A percentile compares a stretch with the other conserved stretches of the same genome.
phyloP scores from a whole-genome alignment of 2,329 filamentous ascomycete species.

The Colletotrichum falcatum region DNA sequence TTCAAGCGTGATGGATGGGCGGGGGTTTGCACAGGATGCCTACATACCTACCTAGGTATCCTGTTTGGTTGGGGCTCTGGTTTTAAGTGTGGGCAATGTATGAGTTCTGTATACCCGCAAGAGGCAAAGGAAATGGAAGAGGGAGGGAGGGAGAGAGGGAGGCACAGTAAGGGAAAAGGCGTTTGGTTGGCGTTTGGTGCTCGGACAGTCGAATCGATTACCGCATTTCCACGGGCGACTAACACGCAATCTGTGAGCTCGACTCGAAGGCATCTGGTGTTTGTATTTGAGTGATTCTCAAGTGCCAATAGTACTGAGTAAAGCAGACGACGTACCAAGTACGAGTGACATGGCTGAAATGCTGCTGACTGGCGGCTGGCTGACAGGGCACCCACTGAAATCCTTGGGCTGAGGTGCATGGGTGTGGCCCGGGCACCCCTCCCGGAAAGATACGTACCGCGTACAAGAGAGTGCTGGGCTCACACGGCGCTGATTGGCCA shows the following conservation, averaged over 20 bases:
- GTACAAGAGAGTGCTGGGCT: too few species aligned
- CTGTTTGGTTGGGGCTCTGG: neutral
- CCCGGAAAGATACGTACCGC: neutral
- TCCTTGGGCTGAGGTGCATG: neutral
- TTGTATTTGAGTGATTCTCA: neutral
- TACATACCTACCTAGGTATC: neutral
- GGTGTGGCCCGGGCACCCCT: neutral
- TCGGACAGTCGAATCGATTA: neutral
- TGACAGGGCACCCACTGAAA: neutral
- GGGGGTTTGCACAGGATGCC: neutral
- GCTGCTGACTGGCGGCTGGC: constrained; percentile 15
- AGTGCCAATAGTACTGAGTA: too few species aligned
- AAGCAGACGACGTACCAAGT: too few species aligned
- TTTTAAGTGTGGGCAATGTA: constrained; percentile 5
- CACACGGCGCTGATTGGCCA: constrained; percentile 2
- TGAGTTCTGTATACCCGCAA: constrained; percentile 34
- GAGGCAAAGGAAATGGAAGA: neutral
- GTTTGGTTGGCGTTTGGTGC: constrained; percentile 17
- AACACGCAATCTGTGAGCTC: too few species aligned
- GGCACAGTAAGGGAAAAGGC: neutral
- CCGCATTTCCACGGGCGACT: neutral
- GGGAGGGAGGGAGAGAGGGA: too few species aligned
- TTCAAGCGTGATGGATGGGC: constrained; percentile 53
- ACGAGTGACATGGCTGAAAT: neutral
- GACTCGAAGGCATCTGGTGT: neutral